Evolutionary conservation across 352 stramenopile species (phyloP).

Genomic region (Globisporangium ultimum): DNA sequence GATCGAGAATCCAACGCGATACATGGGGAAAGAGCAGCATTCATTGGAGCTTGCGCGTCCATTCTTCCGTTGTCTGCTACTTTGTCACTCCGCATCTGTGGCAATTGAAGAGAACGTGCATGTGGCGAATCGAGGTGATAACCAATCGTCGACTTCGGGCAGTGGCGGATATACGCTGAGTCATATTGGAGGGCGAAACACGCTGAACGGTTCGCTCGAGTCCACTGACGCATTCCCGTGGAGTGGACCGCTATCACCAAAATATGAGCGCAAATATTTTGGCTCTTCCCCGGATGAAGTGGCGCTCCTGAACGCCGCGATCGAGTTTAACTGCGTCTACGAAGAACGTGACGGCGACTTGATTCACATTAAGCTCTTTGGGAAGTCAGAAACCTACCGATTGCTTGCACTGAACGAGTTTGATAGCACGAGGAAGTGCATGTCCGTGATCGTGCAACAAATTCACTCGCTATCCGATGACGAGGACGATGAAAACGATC

Average conservation of each 20-base stretch:
- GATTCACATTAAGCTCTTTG: constrained; percentile 79
- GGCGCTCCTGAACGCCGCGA: constrained; percentile 66
- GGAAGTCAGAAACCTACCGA: constrained; percentile 66
- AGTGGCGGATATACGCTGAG: constrained; percentile 10
- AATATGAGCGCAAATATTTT: constrained; percentile 52
- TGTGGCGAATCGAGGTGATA: background rate
- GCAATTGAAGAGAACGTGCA: constrained; percentile 38
- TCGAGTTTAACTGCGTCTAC: constrained; percentile 81
- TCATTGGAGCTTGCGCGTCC: constrained; percentile 57
- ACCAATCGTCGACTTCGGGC: constrained; percentile 4
- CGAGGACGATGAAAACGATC: constrained; percentile 4
- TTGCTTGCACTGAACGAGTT: constrained; percentile 84
- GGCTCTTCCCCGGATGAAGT: constrained; percentile 84
- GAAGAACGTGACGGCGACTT: constrained; percentile 71
- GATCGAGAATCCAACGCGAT: constrained; percentile 52
- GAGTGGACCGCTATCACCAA: constrained; percentile 23
- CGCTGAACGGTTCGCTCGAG: constrained; percentile 20
- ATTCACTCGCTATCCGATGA: constrained; percentile 18
- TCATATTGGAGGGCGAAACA: constrained; percentile 21
- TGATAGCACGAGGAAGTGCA: constrained; percentile 84
- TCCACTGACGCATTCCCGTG: constrained; percentile 6
- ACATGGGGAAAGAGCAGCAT: constrained; percentile 44
- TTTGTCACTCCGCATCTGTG: constrained; percentile 79
- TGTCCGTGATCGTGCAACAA: constrained; percentile 76
- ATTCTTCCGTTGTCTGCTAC: constrained; percentile 78